phyloP scores from a whole-genome alignment of 2,329 filamentous ascomycete species.

The Xylaria sp. region DNA sequence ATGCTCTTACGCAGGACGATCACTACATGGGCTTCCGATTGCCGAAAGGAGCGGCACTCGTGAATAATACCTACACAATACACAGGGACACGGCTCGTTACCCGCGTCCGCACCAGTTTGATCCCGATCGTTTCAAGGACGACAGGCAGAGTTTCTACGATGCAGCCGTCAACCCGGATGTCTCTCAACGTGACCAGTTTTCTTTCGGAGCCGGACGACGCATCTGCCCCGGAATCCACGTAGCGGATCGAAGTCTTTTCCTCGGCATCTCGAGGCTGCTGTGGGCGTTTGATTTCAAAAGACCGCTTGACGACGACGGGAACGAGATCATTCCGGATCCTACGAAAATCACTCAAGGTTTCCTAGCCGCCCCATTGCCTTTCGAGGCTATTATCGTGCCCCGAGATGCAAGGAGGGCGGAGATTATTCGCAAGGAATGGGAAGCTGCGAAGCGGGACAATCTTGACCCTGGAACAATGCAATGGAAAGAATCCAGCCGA shows the following conservation, averaged over 20 bases:
- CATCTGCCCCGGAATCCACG: slow-evolving; percentile 67
- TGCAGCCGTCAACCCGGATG: slow-evolving; percentile 51
- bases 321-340: not conserved
- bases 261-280: not conserved
- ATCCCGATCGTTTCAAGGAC: slow-evolving; percentile 50
- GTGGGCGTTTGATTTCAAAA: not conserved
- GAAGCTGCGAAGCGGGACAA: not conserved
- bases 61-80: slow-evolving; percentile 60
- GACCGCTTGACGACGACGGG: not conserved
- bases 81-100: slow-evolving; percentile 57
- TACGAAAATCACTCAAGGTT: not conserved
- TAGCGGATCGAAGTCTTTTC: slow-evolving; percentile 56
- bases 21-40: slow-evolving; percentile 58
- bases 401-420: not conserved
- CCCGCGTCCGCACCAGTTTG: slow-evolving; percentile 54
- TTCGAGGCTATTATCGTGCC: not conserved
- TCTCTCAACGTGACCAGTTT: slow-evolving; percentile 62
- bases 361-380: not conserved
- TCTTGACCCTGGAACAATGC: not conserved
- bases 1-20: slow-evolving; percentile 58
- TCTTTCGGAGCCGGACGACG: slow-evolving; percentile 67
- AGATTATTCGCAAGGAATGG: not conserved
- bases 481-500: not conserved
- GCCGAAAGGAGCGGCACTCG: slow-evolving; percentile 57
- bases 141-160: slow-evolving; percentile 45